Base-by-base conservation (phyloP, 257 asterid genomes). In the Cinchona pubescens region DNA sequence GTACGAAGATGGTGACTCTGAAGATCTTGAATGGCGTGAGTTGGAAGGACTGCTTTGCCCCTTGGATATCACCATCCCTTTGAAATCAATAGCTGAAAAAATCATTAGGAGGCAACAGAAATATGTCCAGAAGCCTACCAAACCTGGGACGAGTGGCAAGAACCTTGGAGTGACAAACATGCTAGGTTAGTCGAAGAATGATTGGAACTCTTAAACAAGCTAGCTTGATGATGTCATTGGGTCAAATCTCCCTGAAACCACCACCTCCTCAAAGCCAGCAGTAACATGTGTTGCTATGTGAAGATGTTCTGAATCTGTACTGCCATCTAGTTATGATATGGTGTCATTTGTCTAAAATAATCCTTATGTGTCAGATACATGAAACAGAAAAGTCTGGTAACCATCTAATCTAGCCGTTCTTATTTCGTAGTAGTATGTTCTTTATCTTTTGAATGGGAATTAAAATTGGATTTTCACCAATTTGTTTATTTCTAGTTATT, bases 1-100 rank as follows among this genome's bases (percentile, higher is more conserved):
- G 13, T 91, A 91, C 60, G 92, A 88, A 65, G 97, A 91, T 67
- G 96, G 97, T 1, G 97, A 91, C 29, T 73, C 74, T 35, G 93
- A 91, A 86, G 96, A 91, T 73, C 87, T 91, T 40, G 90, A 88
- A 29, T 88, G 93, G 92, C 60, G 29, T 55, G 96, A 91, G 71
- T 72, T 91, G 80, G 80, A 82, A 79, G 70, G 81, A 68, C 25
- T 88, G 69, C 82, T 91, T 35, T 84, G 19, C 60, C 97, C 96
- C 16, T 48, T 91, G 64, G 96, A 88, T 77, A 83, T 91, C 21
- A 80, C 79, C 51, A 76, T 85, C 70, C 91, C 97, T 21, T 56
- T 89, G 83, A 86, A 68, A 68, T 78, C 92, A 73, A 21, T 89
- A 74, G 88, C 93, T 14, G n/a, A 43, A 74, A 89, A 86, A 84